Evolutionary conservation across 2,329 filamentous ascomycete species (phyloP).

Genomic region (Cytospora paraplurivora): DNA sequence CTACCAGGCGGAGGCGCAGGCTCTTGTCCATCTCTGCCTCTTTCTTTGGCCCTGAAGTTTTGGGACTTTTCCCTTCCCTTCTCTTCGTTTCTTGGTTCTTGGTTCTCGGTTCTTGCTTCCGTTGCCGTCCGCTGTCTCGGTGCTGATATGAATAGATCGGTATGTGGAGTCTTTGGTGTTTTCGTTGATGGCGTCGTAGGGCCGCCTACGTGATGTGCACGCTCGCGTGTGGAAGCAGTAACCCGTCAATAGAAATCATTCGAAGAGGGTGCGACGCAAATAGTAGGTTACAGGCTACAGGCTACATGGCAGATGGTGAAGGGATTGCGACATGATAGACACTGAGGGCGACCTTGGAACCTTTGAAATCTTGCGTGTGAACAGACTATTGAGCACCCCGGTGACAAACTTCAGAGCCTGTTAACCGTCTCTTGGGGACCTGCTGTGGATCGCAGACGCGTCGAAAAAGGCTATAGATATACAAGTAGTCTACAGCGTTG

Average conservation of each 20-base stretch:
- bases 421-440: background rate
- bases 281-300: too few relatives aligned
- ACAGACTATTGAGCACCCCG: too few relatives aligned
- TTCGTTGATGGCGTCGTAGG: background rate
- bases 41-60: background rate
- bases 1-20: constrained; percentile 73
- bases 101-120: background rate
- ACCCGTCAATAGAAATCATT: background rate
- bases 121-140: background rate
- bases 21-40: constrained; percentile 34
- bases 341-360: background rate
- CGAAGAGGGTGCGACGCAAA: background rate
- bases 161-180: background rate
- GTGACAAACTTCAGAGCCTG: background rate
- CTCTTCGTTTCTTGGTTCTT: background rate
- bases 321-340: background rate
- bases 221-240: background rate
- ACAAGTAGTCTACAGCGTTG: too few relatives aligned
- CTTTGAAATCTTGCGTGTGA: too few relatives aligned
- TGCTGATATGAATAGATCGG: background rate
- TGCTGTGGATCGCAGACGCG: background rate
- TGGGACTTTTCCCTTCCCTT: background rate
- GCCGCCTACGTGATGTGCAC: background rate
- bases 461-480: background rate
- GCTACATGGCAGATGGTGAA: background rate